These are phyloP conservation scores for Grammothele lineata DNA, from an alignment of 768 basidiomycete genomes.

Conservation along the genomic window DNA sequence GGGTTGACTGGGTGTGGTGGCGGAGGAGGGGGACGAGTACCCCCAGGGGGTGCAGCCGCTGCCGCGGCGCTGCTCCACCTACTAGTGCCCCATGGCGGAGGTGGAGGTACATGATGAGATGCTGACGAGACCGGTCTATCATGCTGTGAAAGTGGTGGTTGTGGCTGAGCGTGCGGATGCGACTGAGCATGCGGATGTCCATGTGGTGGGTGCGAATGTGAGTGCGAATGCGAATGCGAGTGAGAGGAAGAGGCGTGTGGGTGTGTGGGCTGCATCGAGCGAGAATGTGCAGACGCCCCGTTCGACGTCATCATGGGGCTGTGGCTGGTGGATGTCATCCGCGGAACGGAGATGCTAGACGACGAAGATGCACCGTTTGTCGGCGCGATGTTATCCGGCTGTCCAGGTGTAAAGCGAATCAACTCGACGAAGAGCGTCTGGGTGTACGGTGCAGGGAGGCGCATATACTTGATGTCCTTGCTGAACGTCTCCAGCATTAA, in stretches of 20 bases:
- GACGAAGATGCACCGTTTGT: conserved; percentile 20
- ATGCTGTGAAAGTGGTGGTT: conserved; percentile 9
- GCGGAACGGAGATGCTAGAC: conserved; percentile 15
- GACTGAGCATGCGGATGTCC: too few relatives aligned
- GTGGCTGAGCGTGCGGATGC: conserved; percentile 1
- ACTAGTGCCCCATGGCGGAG: conserved; percentile 33
- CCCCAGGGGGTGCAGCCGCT: conserved; percentile 24
- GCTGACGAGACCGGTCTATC: not conserved
- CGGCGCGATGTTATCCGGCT: conserved; percentile 37
- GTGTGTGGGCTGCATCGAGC: conserved; percentile 6
- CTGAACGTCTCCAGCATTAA: conserved; percentile 73
- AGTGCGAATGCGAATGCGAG: not conserved
- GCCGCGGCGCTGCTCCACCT: conserved; percentile 29
- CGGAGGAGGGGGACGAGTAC: conserved; percentile 16
- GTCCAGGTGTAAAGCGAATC: conserved; percentile 54
- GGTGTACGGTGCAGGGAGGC: conserved; percentile 56
- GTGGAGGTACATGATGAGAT: conserved; percentile 33
- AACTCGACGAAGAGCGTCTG: conserved; percentile 75
- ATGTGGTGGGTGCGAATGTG: conserved; percentile 7
- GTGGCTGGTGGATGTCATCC: not conserved
- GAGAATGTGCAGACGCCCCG: conserved; percentile 11
- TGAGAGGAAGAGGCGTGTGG: not conserved
- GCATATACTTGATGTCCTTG: conserved; percentile 67
- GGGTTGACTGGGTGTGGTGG: not conserved
- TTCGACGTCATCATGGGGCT: conserved; percentile 3